A percentile compares a stretch with the other conserved stretches of the same genome.
phyloP scores from a whole-genome alignment of 2,329 filamentous ascomycete genomes.

The Hirsutella rhossiliensis region DNA sequence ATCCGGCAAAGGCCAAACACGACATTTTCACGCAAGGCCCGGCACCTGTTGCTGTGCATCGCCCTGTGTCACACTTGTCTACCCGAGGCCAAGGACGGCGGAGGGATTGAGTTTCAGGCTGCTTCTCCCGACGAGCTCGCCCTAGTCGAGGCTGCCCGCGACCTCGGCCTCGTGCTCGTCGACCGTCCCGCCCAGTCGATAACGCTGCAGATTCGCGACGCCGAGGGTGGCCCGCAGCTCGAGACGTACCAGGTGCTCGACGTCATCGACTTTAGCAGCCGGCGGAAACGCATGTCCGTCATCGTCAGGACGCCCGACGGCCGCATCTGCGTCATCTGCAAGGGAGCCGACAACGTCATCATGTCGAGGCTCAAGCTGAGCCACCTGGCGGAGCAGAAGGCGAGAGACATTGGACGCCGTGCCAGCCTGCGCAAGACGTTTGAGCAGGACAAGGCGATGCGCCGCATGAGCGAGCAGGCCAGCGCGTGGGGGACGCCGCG shows the following conservation, averaged over 20 bases:
- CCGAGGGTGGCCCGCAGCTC: conserved; percentile 22
- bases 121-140: conserved; percentile 86
- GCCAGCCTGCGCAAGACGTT: conserved; percentile 49
- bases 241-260: conserved; percentile 67
- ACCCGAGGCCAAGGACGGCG: conserved; percentile 61
- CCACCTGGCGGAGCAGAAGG: conserved; percentile 64
- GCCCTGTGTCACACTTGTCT: conserved; percentile 87
- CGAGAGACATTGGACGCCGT: conserved; percentile 39
- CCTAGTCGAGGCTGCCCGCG: conserved; percentile 71
- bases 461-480: conserved; percentile 22
- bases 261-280: conserved; percentile 82
- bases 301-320: conserved; percentile 77
- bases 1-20: conserved; percentile 66
- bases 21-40: conserved; percentile 64
- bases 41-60: conserved; percentile 72
- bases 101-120: conserved; percentile 69
- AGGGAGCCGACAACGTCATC: conserved; percentile 79
- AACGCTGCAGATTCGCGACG: conserved; percentile 31
- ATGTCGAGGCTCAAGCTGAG: conserved; percentile 66
- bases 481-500: conserved; percentile 22
- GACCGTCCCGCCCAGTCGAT: conserved; percentile 63
- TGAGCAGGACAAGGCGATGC: conserved; percentile 28
- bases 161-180: conserved; percentile 68
- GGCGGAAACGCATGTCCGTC: conserved; percentile 83
- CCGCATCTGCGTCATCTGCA: conserved; percentile 73